Evolutionary conservation across 2,329 filamentous ascomycete species (phyloP).

Genomic region (Claviceps pazoutovae): DNA sequence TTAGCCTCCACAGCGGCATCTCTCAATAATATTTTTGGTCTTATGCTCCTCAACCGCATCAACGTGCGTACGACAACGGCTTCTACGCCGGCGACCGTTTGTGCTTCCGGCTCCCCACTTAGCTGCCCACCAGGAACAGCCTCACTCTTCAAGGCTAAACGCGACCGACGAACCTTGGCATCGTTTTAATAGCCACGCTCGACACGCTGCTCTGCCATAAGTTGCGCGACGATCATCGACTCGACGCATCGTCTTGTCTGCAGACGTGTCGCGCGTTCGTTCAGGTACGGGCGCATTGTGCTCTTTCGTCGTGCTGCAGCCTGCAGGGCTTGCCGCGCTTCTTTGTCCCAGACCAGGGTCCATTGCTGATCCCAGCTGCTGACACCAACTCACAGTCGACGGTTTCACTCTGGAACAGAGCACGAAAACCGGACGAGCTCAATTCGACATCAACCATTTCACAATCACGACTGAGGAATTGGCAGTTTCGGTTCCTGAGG

Average conservation of each 20-base stretch:
- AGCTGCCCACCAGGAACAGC: not conserved
- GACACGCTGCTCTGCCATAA: not conserved
- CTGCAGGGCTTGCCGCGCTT: conserved; percentile 2
- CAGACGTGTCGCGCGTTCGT: conserved; percentile 1
- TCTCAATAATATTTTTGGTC: not conserved
- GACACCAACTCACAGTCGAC: conserved; percentile 2
- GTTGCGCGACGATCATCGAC: not conserved
- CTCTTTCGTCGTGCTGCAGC: conserved; percentile 2
- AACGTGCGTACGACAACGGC: not conserved
- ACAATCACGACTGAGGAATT: not conserved
- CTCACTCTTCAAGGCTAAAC: not conserved
- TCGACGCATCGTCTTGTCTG: not conserved
- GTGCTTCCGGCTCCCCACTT: not conserved
- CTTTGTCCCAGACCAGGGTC: conserved; percentile 3
- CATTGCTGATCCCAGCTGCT: conserved; percentile 5
- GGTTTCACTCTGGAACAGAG: not conserved
- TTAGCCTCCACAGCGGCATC: not conserved
- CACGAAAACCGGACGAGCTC: conserved; percentile 3
- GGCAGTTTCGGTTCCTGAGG: not conserved
- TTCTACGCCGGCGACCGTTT: not conserved
- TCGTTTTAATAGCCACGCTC: not conserved
- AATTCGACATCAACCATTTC: not conserved
- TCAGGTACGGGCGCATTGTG: conserved; percentile 3
- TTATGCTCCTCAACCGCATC: not conserved
- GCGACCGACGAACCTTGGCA: not conserved